A percentile compares a stretch with the other conserved stretches of the same genome.
These are phyloP conservation scores for Aspergillus bombycis DNA, from an alignment of 2,329 filamentous ascomycete species.

Conservation along the genomic window DNA sequence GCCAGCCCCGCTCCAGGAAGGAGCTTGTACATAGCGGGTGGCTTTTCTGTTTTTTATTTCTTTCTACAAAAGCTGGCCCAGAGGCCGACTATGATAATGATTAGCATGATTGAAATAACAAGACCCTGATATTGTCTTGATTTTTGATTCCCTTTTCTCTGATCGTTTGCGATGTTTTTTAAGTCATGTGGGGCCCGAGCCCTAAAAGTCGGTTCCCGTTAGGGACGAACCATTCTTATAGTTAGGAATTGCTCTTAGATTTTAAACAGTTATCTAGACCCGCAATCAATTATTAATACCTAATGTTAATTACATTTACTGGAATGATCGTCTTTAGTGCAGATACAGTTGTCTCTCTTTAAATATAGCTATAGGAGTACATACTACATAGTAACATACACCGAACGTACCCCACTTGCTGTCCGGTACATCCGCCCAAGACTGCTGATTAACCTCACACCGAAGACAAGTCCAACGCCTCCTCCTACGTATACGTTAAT, in stretches of 20 bases:
- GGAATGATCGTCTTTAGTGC: background rate
- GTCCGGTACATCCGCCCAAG: too few relatives aligned
- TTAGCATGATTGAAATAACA: constrained; percentile 25
- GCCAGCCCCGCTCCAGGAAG: constrained; percentile 13
- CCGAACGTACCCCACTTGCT: too few relatives aligned
- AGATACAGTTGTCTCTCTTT: background rate
- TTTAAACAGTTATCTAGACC: background rate
- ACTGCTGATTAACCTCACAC: too few relatives aligned
- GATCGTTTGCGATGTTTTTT: background rate
- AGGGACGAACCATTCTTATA: background rate
- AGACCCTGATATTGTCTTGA: constrained; percentile 7
- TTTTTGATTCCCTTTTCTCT: background rate
- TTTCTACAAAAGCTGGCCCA: constrained; percentile 2
- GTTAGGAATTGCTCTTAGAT: background rate
- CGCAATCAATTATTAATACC: background rate
- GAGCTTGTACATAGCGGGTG: constrained; percentile 24
- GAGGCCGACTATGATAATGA: constrained; percentile 21
- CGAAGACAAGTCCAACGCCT: too few relatives aligned
- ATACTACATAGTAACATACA: too few relatives aligned
- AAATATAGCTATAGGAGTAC: background rate
- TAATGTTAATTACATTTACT: background rate
- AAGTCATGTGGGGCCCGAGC: background rate
- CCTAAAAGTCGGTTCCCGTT: constrained; percentile 1
- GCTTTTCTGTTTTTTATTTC: background rate
- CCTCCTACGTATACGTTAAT: too few relatives aligned